phyloP scores from a whole-genome alignment of 2,329 filamentous ascomycete genomes.

The Paracamarosporium sp. region DNA sequence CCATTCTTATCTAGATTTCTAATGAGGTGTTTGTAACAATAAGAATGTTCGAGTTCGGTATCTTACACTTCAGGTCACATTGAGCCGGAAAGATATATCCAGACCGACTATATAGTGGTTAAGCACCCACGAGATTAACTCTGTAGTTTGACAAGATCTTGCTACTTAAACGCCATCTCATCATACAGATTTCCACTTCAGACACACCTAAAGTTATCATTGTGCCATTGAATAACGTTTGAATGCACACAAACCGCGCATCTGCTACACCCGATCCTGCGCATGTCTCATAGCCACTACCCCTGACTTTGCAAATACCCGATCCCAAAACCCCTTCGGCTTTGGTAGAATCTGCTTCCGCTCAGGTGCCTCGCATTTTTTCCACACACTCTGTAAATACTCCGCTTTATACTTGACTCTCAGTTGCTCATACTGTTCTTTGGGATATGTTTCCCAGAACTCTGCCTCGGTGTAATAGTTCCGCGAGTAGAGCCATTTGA shows the following conservation, averaged over 20 bases:
- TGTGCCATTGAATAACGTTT: no score
- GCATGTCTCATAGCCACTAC: neutral
- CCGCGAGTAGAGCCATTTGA: slow-evolving; percentile 89
- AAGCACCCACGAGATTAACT: no score
- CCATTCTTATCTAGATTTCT: no score
- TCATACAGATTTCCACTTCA: neutral
- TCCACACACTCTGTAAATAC: slow-evolving; percentile 70
- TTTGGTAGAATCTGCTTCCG: slow-evolving; percentile 8
- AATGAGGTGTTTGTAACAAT: no score
- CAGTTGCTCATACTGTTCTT: slow-evolving; percentile 67
- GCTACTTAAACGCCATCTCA: no score
- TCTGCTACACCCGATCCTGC: neutral
- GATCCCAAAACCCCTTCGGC: slow-evolving; percentile 12
- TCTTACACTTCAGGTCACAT: no score
- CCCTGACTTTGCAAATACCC: neutral
- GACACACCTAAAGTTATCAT: no score
- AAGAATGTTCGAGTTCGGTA: no score
- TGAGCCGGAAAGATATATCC: no score
- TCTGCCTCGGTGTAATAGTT: slow-evolving; percentile 77
- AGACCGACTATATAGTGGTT: no score
- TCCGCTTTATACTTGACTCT: slow-evolving; percentile 68
- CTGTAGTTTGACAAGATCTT: no score
- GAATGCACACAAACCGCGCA: no score
- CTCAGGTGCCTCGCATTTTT: slow-evolving; percentile 63
- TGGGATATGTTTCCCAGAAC: slow-evolving; percentile 71